Conservation (phyloP, 768 basidiomycete genomes). For the Kwoniella sp. region DNA sequence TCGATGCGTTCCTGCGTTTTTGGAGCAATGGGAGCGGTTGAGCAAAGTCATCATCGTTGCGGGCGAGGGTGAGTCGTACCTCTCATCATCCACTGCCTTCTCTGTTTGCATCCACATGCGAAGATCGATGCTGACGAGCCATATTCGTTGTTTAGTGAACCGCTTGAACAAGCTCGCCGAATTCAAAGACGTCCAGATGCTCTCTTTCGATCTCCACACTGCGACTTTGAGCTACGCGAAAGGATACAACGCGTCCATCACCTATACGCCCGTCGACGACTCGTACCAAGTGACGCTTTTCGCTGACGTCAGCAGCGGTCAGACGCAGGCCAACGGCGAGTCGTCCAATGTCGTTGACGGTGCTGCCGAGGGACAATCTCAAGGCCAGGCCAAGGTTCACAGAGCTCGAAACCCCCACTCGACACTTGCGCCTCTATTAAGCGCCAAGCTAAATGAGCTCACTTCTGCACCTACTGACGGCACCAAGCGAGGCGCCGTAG, state of each 20-base stretch:
- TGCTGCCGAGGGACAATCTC: not conserved
- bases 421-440: constrained; percentile 74
- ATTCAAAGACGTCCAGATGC: constrained; percentile 75
- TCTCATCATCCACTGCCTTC: not conserved
- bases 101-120: not conserved
- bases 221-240: constrained; percentile 78
- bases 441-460: constrained; percentile 70
- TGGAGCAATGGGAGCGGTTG: constrained; percentile 89
- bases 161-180: constrained; percentile 74
- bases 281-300: constrained; percentile 51
- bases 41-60: constrained; percentile 94
- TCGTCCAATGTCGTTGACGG: not conserved
- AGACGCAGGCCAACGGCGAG: not conserved
- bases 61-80: constrained; percentile 67
- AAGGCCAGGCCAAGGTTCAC: constrained; percentile 2
- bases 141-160: constrained; percentile 63
- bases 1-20: constrained; percentile 83
- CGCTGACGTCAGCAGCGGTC: not conserved
- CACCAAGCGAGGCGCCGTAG: constrained; percentile 20
- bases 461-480: constrained; percentile 1
- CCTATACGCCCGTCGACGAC: constrained; percentile 45
- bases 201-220: constrained; percentile 88
- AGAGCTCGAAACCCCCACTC: constrained; percentile 70
- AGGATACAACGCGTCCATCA: constrained; percentile 46
- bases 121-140: not conserved